phyloP scores from a whole-genome alignment of 805 yeast species.

The Teunomyces atbi region DNA sequence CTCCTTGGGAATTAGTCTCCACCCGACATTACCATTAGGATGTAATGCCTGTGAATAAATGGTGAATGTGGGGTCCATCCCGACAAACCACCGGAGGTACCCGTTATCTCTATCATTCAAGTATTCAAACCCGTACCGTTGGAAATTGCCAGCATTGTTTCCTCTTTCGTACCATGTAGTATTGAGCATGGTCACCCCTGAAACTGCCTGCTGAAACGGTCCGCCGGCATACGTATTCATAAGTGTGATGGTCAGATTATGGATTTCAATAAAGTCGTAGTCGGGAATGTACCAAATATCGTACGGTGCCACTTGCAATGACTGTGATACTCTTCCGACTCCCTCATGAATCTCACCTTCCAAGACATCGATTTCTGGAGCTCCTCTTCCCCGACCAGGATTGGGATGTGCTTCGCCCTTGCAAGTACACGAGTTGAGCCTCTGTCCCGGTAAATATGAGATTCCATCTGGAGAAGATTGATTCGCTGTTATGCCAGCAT shows the following conservation, averaged over 20 bases:
- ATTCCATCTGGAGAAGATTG: slow-evolving; percentile 90
- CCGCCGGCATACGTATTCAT: slow-evolving; percentile 93
- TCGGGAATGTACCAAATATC: slow-evolving; percentile 95
- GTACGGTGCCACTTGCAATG: slow-evolving; percentile 88
- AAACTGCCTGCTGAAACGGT: slow-evolving; percentile 89
- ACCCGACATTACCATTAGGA: slow-evolving; percentile 88
- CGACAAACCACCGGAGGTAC: slow-evolving; percentile 84
- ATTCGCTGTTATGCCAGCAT: slow-evolving; percentile 92
- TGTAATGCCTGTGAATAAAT: slow-evolving; percentile 71
- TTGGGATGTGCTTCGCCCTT: slow-evolving; percentile 83
- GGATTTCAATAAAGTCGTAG: slow-evolving; percentile 71
- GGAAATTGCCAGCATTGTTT: slow-evolving; percentile 53
- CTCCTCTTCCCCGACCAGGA: slow-evolving; percentile 88
- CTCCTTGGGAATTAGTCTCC: slow-evolving; percentile 81
- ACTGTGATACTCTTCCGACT: slow-evolving; percentile 82
- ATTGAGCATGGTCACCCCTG: slow-evolving; percentile 77
- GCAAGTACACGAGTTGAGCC: slow-evolving; percentile 75
- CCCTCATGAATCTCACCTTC: slow-evolving; percentile 72
- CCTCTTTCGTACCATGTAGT: slow-evolving; percentile 79
- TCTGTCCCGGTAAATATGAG: slow-evolving; percentile 83
- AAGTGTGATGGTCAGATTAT: slow-evolving; percentile 64
- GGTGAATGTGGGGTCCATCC: slow-evolving; percentile 74
- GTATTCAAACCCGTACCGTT: slow-evolving; percentile 76
- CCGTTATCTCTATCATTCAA: slow-evolving; percentile 66
- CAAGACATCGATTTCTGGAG: slow-evolving; percentile 90